phyloP scores from a whole-genome alignment of 805 yeast genomes.

The Jamesozyma lodderae region DNA sequence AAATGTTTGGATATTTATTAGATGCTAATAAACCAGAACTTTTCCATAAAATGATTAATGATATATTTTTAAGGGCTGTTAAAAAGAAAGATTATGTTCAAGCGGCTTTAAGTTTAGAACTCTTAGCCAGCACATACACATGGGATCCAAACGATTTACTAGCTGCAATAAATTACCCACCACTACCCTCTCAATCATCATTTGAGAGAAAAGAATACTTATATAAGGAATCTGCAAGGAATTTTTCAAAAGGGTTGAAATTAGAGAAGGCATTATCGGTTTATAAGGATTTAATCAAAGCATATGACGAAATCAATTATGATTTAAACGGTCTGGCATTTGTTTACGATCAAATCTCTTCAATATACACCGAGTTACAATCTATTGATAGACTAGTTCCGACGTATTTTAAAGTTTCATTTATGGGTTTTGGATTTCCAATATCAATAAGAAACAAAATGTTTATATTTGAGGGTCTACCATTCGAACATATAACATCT shows the following conservation, averaged over 20 bases:
- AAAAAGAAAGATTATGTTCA: slow-evolving; percentile 58
- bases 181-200: slow-evolving; percentile 69
- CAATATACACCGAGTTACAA: slow-evolving; percentile 58
- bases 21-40: slow-evolving; percentile 72
- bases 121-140: slow-evolving; percentile 63
- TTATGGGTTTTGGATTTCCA: slow-evolving; percentile 82
- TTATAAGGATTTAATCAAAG: slow-evolving; percentile 66
- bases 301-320: slow-evolving; percentile 62
- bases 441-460: slow-evolving; percentile 62
- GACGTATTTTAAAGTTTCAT: slow-evolving; percentile 69
- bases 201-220: slow-evolving; percentile 74
- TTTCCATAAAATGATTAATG: slow-evolving; percentile 69
- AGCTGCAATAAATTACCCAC: slow-evolving; percentile 53
- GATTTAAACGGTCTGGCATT: slow-evolving; percentile 68
- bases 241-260: slow-evolving; percentile 61
- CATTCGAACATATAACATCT: slow-evolving; percentile 79
- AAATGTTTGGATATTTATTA: slow-evolving; percentile 66
- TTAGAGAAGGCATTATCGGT: slow-evolving; percentile 73
- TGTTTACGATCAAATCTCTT: slow-evolving; percentile 59
- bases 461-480: slow-evolving; percentile 76
- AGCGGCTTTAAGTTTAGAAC: slow-evolving; percentile 73
- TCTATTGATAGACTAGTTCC: slow-evolving; percentile 65
- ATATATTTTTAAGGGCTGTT: slow-evolving; percentile 58
- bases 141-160: slow-evolving; percentile 58
- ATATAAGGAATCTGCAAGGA: slow-evolving; percentile 58